Conservation (phyloP, 257 asterid genomes). For the Lantana camara region DNA sequence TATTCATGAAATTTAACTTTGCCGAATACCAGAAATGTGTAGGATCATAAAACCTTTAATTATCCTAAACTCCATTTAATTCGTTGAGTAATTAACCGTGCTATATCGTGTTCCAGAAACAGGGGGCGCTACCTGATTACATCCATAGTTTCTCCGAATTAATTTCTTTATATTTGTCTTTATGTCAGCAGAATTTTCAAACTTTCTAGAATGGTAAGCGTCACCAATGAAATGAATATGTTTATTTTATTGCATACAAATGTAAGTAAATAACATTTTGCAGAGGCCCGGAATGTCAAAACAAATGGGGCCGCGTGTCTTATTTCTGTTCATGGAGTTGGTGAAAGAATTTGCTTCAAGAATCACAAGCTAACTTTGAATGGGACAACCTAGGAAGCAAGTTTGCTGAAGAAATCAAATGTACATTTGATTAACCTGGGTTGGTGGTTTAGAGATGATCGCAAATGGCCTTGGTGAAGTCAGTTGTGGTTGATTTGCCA, state of each 20-base stretch:
- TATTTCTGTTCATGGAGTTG: slow-evolving; percentile 5
- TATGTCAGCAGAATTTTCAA: background rate
- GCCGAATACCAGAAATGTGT: background rate
- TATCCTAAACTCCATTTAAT: background rate
- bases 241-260: background rate
- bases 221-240: background rate
- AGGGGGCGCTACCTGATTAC: slow-evolving; percentile 12
- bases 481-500: slow-evolving; percentile 60
- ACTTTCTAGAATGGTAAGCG: background rate
- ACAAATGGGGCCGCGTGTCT: background rate
- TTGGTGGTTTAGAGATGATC: slow-evolving; percentile 48
- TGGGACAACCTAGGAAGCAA: too few relatives aligned
- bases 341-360: background rate
- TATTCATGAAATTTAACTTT: too few relatives aligned
- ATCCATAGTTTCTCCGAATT: background rate
- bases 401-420: slow-evolving; percentile 15
- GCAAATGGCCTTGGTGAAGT: slow-evolving; percentile 65
- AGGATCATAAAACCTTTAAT: too few relatives aligned
- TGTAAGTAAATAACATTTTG: background rate
- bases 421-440: slow-evolving; percentile 22
- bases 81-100: background rate
- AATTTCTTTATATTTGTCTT: background rate
- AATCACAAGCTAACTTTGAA: background rate
- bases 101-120: background rate
- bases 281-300: background rate